Percentiles rank a stretch among this genome's conserved stretches.
Conservation (phyloP, 768 basidiomycete species). For the Lactarius pseudohatsudake region DNA sequence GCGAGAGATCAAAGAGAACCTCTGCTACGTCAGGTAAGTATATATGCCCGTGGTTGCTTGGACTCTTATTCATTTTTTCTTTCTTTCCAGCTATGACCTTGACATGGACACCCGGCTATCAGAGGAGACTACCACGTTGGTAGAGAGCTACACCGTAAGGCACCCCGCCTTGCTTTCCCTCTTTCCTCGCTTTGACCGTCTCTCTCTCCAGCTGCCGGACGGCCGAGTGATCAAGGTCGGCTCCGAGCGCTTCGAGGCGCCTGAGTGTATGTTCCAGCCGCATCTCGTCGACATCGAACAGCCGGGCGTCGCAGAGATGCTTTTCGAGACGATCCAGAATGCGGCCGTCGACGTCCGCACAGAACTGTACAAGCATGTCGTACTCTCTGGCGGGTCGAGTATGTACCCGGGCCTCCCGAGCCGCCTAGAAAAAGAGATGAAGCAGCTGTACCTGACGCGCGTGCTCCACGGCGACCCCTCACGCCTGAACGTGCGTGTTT, state of each 20-base stretch:
- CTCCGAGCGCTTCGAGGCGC: constrained; percentile 97
- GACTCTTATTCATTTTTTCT: background rate
- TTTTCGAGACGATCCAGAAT: constrained; percentile 92
- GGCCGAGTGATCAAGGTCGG: constrained; percentile 97
- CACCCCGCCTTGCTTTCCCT: background rate
- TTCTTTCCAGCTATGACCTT: constrained; percentile 78
- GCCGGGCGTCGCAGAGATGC: constrained; percentile 97
- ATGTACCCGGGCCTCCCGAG: constrained; percentile 99
- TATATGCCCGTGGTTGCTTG: no score
- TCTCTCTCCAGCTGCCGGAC: constrained; percentile 75
- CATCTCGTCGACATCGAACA: constrained; percentile 97
- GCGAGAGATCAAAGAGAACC: constrained; percentile 96
- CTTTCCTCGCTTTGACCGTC: constrained; percentile 17
- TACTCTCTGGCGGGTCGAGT: constrained; percentile 94
- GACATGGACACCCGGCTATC: constrained; percentile 89
- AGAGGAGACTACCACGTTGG: constrained; percentile 94
- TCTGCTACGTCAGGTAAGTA: constrained; percentile 90
- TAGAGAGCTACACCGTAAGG: constrained; percentile 89
- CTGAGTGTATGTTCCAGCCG: constrained; percentile 99
- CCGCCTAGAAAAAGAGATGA: constrained; percentile 98
- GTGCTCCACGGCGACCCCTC: constrained; percentile 82
- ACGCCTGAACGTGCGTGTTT: constrained; percentile 73
- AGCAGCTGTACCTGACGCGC: constrained; percentile 94
- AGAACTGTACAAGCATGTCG: constrained; percentile 97
- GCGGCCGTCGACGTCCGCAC: constrained; percentile 87